Conservation (phyloP, 2,329 filamentous ascomycete genomes). For the Alternaria sp. region DNA sequence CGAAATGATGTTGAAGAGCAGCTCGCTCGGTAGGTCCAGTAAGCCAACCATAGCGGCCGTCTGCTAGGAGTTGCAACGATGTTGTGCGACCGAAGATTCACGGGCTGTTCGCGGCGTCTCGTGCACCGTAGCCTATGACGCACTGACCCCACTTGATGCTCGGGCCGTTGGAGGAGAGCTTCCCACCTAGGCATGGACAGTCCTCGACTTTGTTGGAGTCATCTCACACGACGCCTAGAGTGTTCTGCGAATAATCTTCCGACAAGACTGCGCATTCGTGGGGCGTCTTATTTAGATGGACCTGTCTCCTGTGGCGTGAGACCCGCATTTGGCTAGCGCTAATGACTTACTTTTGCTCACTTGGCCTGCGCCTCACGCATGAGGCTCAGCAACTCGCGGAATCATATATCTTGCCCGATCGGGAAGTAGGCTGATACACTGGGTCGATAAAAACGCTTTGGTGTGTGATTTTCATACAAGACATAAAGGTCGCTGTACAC, state of each 20-base stretch:
- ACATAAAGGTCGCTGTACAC: conserved; percentile 15
- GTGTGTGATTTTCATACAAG: not conserved
- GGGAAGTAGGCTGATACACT: conserved; percentile 8
- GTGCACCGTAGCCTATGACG: not conserved
- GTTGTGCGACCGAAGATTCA: not conserved
- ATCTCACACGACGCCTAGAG: not conserved
- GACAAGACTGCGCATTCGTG: not conserved
- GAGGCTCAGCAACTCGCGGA: conserved; percentile 18
- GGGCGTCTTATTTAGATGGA: not conserved
- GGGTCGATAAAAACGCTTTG: conserved; percentile 1
- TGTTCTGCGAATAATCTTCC: not conserved
- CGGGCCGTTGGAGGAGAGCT: not conserved
- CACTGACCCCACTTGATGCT: conserved; percentile 8
- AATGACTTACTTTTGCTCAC: conserved; percentile 42
- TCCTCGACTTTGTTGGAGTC: not conserved
- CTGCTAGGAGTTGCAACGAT: not conserved
- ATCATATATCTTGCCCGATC: conserved; percentile 26
- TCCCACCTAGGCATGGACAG: not conserved
- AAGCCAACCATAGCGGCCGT: conserved; percentile 19
- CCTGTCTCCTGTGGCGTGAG: conserved; percentile 26
- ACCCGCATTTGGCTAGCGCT: conserved; percentile 25
- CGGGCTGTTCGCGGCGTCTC: not conserved
- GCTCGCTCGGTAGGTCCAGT: conserved; percentile 24
- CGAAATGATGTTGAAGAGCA: conserved; percentile 23
- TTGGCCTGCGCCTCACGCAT: conserved; percentile 5